Evolutionary conservation across 768 basidiomycete genomes (phyloP), one percentile per base, ranked within the genome.

Genomic region (Boletus rufocinnamomeus): DNA sequence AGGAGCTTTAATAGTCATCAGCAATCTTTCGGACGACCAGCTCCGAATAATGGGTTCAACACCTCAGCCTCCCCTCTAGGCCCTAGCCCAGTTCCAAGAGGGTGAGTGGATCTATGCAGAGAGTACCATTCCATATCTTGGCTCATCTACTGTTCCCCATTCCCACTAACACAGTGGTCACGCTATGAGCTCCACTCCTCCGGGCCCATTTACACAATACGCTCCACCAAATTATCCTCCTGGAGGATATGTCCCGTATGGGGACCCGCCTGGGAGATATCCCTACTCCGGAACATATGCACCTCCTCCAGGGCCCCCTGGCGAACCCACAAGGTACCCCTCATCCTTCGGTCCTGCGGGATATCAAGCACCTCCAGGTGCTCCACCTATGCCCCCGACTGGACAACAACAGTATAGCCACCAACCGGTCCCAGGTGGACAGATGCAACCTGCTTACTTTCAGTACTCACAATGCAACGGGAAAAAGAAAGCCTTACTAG

Each of bases 391-490:
- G 67, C 86, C 87, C 16, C 86, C 87, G 2, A 64, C 75, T 5
- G 76, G 81, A 44, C 73, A 80, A 30, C 90, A 92, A 65, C 69
- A 79, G 59, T 90, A 87, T 62, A 85, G 87, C 2, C 83, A 85
- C 11, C 84, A 84, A 72, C 77, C 84, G 58, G 78, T 73, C 23
- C 57, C 74, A 2, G 74, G 80, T 21, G 76, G 80, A 44, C 76
- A 77, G 35, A 71, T 74, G 51, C 76, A 78, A 38, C 84, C 89
- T 62, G 81, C 83, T 2, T 90, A 74, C 72, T 95, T 93, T 77
- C 87, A 91, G 65, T 94, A 93, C 66, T 95, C 93, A 3, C 91
- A 93, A 65, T 97, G 95, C 69, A 92, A 76, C 21, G 92, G 94
- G 32, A 86, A 80, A 74, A 88, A 87, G 74, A 98, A 94, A 73